Conservation (phyloP, 179 eudicot genomes). For the Beta macrorhiza region DNA sequence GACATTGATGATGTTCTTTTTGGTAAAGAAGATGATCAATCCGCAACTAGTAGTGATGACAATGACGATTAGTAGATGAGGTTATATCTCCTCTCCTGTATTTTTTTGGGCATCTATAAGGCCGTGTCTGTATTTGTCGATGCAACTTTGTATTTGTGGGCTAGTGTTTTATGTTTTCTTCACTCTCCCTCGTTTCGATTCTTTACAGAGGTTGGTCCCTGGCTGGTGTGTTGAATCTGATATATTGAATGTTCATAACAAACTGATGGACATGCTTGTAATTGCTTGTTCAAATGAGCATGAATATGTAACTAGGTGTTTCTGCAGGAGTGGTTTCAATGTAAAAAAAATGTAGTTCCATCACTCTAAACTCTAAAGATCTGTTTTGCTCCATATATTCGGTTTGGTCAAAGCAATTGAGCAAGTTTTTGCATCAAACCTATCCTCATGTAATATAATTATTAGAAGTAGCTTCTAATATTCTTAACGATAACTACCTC, state of each 20-base stretch:
- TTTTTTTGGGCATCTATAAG: background rate
- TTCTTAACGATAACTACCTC: background rate
- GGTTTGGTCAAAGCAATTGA: background rate
- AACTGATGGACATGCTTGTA: too few relatives aligned
- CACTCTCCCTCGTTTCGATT: background rate
- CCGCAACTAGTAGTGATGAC: conserved; percentile 48
- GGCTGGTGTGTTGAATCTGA: background rate
- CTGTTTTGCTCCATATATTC: background rate
- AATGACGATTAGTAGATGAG: conserved; percentile 32
- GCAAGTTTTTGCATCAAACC: background rate
- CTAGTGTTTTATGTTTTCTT: background rate
- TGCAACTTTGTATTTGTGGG: background rate
- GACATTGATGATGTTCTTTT: conserved; percentile 62
- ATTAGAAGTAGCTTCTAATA: background rate
- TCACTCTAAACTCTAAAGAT: background rate
- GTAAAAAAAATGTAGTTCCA: too few relatives aligned
- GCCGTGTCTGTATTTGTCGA: conserved; percentile 1
- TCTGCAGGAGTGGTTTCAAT: too few relatives aligned
- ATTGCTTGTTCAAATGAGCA: too few relatives aligned
- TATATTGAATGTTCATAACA: too few relatives aligned
- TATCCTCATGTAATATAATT: background rate
- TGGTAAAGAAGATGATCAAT: conserved; percentile 62
- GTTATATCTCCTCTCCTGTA: conserved; percentile 14
- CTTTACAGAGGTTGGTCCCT: background rate
- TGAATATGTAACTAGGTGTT: too few relatives aligned